phyloP scores from a whole-genome alignment of 129 eudicot species.

The Artemisia argyi region DNA sequence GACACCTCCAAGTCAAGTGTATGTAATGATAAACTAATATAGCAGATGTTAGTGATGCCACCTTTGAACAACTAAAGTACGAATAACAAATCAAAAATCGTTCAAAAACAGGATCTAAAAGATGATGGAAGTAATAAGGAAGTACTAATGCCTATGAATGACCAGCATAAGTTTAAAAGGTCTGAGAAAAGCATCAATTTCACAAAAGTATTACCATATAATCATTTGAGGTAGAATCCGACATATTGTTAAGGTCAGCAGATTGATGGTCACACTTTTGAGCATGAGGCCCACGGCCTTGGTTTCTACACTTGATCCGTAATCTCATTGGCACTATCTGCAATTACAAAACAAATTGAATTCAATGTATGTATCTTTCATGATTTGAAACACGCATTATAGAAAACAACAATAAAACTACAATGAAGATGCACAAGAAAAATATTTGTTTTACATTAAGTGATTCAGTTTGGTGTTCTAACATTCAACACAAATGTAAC shows the following conservation, averaged over 20 bases:
- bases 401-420: background rate
- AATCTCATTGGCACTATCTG: conserved; percentile 65
- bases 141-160: background rate
- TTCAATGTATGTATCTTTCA: background rate
- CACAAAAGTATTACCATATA: conserved; percentile 48
- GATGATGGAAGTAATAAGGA: background rate
- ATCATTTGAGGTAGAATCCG: conserved; percentile 46
- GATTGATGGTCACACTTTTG: conserved; percentile 24
- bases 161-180: background rate
- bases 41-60: no score
- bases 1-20: no score
- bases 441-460: no score
- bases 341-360: background rate
- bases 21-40: no score
- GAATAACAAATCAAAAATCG: no score
- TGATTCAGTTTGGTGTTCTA: no score
- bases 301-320: conserved; percentile 50
- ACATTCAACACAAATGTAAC: no score
- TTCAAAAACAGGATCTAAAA: background rate
- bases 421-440: background rate
- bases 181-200: background rate
- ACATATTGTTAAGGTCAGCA: conserved; percentile 23
- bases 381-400: background rate
- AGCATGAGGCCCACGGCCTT: conserved; percentile 30
- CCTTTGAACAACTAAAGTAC: no score